Conservation (phyloP, 2,329 filamentous ascomycete species). For the Penicillium sp. region DNA sequence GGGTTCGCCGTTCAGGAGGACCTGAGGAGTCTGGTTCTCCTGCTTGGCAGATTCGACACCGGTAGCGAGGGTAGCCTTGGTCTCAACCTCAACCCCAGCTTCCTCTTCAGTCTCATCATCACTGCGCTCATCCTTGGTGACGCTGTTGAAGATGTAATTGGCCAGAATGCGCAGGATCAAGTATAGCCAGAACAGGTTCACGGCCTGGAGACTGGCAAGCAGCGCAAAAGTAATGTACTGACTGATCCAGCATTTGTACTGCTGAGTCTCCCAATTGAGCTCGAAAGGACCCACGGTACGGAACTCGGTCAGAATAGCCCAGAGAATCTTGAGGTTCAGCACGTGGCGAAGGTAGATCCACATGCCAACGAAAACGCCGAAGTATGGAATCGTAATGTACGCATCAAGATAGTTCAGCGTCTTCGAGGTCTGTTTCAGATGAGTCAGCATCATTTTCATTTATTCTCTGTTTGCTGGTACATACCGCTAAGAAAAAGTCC, state of each 20-base stretch:
- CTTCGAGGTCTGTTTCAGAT: conserved; percentile 72
- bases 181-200: conserved; percentile 50
- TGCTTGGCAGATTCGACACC: conserved; percentile 27
- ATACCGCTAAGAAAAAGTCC: conserved; percentile 90
- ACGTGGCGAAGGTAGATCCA: conserved; percentile 93
- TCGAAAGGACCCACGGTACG: conserved; percentile 49
- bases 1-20: conserved; percentile 43
- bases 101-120: conserved; percentile 48
- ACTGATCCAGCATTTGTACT: conserved; percentile 52
- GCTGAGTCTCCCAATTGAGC: conserved; percentile 50
- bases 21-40: conserved; percentile 35
- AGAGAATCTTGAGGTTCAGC: conserved; percentile 50
- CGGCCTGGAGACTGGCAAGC: conserved; percentile 46
- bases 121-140: conserved; percentile 45
- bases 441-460: background rate
- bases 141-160: conserved; percentile 43
- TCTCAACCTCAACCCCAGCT: conserved; percentile 13
- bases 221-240: conserved; percentile 48
- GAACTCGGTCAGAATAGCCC: conserved; percentile 49
- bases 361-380: conserved; percentile 73
- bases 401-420: conserved; percentile 87
- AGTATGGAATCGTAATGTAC: conserved; percentile 77
- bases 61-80: conserved; percentile 28
- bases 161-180: conserved; percentile 46
- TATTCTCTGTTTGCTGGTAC: conserved; percentile 1